Conservation (phyloP, 2,329 filamentous ascomycete species). For the Fonsecaea multimorphosa region DNA sequence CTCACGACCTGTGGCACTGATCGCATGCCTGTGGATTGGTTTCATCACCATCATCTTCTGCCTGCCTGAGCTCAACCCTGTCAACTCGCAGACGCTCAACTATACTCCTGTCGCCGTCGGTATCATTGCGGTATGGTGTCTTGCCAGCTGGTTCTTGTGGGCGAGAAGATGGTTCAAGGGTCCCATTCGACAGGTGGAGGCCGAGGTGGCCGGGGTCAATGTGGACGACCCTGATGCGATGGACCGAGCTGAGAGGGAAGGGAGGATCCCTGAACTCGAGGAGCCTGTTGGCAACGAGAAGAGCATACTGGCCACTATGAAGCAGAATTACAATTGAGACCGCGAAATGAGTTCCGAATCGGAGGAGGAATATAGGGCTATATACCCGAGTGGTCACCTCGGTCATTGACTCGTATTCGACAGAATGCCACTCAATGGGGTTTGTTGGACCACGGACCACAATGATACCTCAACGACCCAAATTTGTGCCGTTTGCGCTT, state of each 20-base stretch:
- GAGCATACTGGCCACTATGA: slow-evolving; percentile 35
- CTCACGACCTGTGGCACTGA: slow-evolving; percentile 56
- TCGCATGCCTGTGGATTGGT: slow-evolving; percentile 59
- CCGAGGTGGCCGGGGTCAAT: slow-evolving; percentile 58
- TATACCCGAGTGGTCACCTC: background rate
- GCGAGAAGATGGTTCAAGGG: slow-evolving; percentile 63
- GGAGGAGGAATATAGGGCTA: background rate
- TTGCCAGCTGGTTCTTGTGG: slow-evolving; percentile 59
- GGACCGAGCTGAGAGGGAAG: slow-evolving; percentile 47
- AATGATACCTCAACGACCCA: too few relatives aligned
- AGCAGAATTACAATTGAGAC: slow-evolving; percentile 30
- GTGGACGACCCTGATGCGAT: slow-evolving; percentile 54
- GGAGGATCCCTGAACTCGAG: slow-evolving; percentile 33
- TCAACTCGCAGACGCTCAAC: slow-evolving; percentile 63
- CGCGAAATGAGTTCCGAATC: background rate
- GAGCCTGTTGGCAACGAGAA: slow-evolving; percentile 25
- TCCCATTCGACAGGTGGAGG: slow-evolving; percentile 60
- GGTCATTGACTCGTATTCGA: background rate
- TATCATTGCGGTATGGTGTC: slow-evolving; percentile 58
- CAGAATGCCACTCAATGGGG: too few relatives aligned
- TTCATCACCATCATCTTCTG: slow-evolving; percentile 66
- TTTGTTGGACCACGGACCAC: too few relatives aligned
- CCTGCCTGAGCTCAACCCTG: slow-evolving; percentile 62
- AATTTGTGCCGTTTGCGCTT: too few relatives aligned
- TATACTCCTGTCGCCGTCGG: slow-evolving; percentile 66